Conservation (phyloP, 805 yeast genomes). For the Jamesozyma spencerorum region DNA sequence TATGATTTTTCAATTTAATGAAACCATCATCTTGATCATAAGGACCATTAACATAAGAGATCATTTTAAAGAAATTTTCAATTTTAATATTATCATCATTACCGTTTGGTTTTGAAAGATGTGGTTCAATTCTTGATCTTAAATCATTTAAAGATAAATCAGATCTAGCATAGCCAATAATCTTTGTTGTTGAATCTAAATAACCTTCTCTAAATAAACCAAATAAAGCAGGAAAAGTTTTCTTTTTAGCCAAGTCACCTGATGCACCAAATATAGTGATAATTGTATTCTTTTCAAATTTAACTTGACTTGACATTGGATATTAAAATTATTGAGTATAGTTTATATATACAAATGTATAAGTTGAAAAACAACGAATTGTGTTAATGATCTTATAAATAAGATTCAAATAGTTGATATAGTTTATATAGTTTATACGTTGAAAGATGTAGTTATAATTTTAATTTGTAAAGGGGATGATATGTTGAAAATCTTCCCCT, state of each 20-base stretch:
- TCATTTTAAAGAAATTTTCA: conserved; percentile 55
- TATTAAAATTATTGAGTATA: no score
- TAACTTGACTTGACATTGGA: conserved; percentile 10
- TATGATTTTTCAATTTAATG: conserved; percentile 41
- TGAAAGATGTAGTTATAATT: no score
- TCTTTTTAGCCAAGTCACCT: conserved; percentile 91
- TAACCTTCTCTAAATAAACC: conserved; percentile 72
- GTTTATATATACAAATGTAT: no score
- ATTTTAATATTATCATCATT: conserved; percentile 34
- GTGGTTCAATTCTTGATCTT: conserved; percentile 53
- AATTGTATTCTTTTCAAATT: conserved; percentile 56
- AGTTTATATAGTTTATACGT: no score
- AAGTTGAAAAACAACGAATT: no score
- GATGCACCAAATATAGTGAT: conserved; percentile 90
- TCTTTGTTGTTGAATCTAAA: conserved; percentile 57
- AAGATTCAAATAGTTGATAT: no score
- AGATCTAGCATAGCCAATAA: conserved; percentile 90
- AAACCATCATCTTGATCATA: conserved; percentile 80
- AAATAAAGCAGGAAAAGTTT: conserved; percentile 81
- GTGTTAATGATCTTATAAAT: no score
- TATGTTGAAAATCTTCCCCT: no score
- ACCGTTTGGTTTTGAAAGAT: conserved; percentile 48
- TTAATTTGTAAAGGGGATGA: no score
- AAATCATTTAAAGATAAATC: conserved; percentile 58
- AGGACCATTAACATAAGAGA: conserved; percentile 65